Evolutionary conservation across 805 yeast genomes (phyloP).

Genomic region (Candida glaebosa): DNA sequence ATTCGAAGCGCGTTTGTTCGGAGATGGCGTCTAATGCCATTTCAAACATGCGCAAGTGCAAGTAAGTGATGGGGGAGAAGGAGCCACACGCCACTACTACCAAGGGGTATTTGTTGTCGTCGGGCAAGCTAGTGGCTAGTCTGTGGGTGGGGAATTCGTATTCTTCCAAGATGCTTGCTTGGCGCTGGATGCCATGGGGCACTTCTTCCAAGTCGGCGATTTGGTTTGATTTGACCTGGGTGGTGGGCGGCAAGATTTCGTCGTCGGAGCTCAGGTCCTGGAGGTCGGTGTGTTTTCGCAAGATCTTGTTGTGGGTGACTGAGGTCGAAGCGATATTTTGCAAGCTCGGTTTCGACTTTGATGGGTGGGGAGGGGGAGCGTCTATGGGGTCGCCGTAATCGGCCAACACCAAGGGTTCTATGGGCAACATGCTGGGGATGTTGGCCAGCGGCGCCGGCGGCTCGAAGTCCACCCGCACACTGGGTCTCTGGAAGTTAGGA

Average conservation of each 20-base stretch:
- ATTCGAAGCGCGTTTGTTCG: conserved; percentile 92
- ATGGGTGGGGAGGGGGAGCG: conserved; percentile 63
- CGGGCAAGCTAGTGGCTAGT: conserved; percentile 63
- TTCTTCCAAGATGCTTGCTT: conserved; percentile 64
- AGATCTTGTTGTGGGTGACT: conserved; percentile 37
- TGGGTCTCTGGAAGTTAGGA: conserved; percentile 86
- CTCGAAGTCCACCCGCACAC: conserved; percentile 55
- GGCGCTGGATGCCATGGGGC: conserved; percentile 90
- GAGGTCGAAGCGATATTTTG: conserved; percentile 11
- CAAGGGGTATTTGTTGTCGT: conserved; percentile 78
- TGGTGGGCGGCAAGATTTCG: conserved; percentile 39
- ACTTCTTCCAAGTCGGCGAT: conserved; percentile 96
- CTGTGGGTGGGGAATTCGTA: conserved; percentile 89
- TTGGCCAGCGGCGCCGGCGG: conserved; percentile 65
- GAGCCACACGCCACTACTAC: conserved; percentile 98
- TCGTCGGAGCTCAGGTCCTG: conserved; percentile 41
- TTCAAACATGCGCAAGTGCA: conserved; percentile 96
- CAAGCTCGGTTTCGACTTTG: conserved; percentile 8
- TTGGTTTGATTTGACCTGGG: conserved; percentile 52
- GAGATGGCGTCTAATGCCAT: conserved; percentile 94
- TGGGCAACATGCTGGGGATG: conserved; percentile 74
- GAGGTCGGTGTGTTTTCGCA: conserved; percentile 55
- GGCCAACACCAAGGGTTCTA: conserved; percentile 74
- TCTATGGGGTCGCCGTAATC: conserved; percentile 69
- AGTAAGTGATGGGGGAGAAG: conserved; percentile 90